These are phyloP conservation scores for Phytophthora pluvialis DNA, from an alignment of 352 stramenopile species.

Conservation along the genomic window DNA sequence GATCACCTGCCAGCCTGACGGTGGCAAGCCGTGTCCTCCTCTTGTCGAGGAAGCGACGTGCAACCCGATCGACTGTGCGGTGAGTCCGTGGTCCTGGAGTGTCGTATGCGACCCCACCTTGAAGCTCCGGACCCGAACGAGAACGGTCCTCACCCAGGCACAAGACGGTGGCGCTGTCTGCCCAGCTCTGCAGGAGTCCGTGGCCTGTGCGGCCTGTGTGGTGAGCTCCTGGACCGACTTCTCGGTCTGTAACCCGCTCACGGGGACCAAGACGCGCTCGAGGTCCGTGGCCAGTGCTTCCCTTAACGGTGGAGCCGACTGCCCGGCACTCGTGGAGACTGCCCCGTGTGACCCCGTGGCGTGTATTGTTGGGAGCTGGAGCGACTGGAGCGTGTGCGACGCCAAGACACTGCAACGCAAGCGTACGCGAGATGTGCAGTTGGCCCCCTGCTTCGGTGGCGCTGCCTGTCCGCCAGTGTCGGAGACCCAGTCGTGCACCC, in stretches of 20 bases:
- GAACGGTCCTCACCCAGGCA: conserved; percentile 38
- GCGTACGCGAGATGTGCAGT: conserved; percentile 37
- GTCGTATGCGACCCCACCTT: conserved; percentile 41
- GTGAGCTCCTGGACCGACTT: conserved; percentile 52
- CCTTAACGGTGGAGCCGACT: conserved; percentile 46
- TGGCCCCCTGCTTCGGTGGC: conserved; percentile 41
- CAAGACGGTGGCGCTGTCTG: conserved; percentile 51
- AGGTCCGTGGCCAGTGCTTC: conserved; percentile 39
- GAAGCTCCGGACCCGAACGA: conserved; percentile 37
- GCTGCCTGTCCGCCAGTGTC: conserved; percentile 40
- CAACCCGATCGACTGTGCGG: conserved; percentile 48
- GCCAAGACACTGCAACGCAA: conserved; percentile 39
- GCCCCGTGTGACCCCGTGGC: conserved; percentile 42
- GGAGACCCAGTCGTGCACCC: conserved; percentile 49
- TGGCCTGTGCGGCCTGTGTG: conserved; percentile 47
- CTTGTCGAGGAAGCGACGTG: conserved; percentile 48
- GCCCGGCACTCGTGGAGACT: conserved; percentile 39
- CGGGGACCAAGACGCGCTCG: conserved; percentile 48
- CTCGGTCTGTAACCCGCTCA: conserved; percentile 50
- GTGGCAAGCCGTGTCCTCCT: conserved; percentile 49
- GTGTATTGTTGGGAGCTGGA: conserved; percentile 51
- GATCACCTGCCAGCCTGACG: conserved; percentile 45
- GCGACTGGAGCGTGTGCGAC: conserved; percentile 41
- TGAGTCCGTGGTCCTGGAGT: conserved; percentile 51
- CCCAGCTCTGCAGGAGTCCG: conserved; percentile 44